Evolutionary conservation across 164 flowering plant species (phyloP), one percentile per base, ranked within the genome.

Genomic region (Cinnamomum micranthum): DNA sequence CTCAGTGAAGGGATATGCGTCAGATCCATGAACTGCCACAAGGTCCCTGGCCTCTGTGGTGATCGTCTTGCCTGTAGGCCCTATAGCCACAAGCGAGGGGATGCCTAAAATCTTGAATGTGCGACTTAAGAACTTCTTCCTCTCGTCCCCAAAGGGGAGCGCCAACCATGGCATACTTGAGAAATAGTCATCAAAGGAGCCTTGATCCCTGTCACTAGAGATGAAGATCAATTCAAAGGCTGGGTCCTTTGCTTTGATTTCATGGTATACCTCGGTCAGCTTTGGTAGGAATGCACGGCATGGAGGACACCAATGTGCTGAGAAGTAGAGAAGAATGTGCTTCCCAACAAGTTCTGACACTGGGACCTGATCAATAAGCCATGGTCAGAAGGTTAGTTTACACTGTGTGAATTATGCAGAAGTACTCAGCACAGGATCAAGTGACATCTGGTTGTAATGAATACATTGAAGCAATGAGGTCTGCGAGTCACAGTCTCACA

Each of bases 241-340:
- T 12, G 78, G 77, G 22, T 88, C 85, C 47, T 80, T 87, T 3
- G 80, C 85, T 82, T 91, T 91, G 9, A 93, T 89, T 71, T 85
- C 72, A 55, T 87, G 76, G 80, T 93, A 93, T 17, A 83, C 89
- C 71, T 90, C 75, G 11, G 82, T 80, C 31, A 93, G 86, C 52
- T 79, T 83, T 1, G 92, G 96, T 2, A 80, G 50, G 71, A 90
- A 93, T 14, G 87, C 87, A 12, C 87, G 90, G 71, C 93, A 90
- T 35, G 92, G 89, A 52, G 88, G 89, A 63, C 94, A 93, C 90
- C 90, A 86, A 20, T 90, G 89, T 0, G 89, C 90, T n/a, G 96
- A 89, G 82, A 91, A 91, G 75, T 86, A 93, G 2, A 90, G 83
- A 28, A 86, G 88, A 67, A 91, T 79, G 67, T 75, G 81, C 82